Evolutionary conservation across 179 eudicot species (phyloP), one percentile per base, ranked within the genome.

Genomic region (Heliamphora pulchella): DNA sequence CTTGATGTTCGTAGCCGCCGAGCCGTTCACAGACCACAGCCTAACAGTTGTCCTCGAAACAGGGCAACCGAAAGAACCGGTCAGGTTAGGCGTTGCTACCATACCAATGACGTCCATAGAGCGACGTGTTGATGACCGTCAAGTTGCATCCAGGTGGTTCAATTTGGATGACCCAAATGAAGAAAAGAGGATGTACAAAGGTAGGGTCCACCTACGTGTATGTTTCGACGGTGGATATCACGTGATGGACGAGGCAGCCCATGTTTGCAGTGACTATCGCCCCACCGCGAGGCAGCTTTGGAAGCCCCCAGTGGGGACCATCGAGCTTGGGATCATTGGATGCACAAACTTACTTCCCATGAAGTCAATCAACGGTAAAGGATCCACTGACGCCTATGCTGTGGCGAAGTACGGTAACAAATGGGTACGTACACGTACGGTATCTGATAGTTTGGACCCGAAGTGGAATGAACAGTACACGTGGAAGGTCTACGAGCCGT

Each of bases 211-310:
- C 31, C 41, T 96, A 77, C 81, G 97, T 75, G 81, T 96, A 6
- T 96, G 97, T 66, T 92, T 96, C 31, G 99, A 96, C 64, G 99
- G 99, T 47, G 99, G 99, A 83, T 96, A 96, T 79, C 97, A 96
- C 74, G 99, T 96, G 79, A 93, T 93, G 97, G 99, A 96, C 48
- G 99, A 96, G 83, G 89, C 93, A 0, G 96, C 96, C 74, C 89
- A 96, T 41, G 87, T 90, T 74, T 88, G 97, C 74, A 96, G 98
- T 64, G 97, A 96, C 76, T 96, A 91, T 58, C 94, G 96, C 1
- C 99, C 99, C 14, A 92, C 98, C 1, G 99, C 99, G 0, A 87
- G 94, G 80, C 99, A 96, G 62, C 87, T 93, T 4, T 96, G 99
- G 99, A 96, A 92, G 82, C 91, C 94, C 0, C 89, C 96, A 0